A percentile compares a stretch with the other conserved stretches of the same genome.
Conservation (phyloP, 2,329 filamentous ascomycete genomes). For the Fusarium keratoplasticum region DNA sequence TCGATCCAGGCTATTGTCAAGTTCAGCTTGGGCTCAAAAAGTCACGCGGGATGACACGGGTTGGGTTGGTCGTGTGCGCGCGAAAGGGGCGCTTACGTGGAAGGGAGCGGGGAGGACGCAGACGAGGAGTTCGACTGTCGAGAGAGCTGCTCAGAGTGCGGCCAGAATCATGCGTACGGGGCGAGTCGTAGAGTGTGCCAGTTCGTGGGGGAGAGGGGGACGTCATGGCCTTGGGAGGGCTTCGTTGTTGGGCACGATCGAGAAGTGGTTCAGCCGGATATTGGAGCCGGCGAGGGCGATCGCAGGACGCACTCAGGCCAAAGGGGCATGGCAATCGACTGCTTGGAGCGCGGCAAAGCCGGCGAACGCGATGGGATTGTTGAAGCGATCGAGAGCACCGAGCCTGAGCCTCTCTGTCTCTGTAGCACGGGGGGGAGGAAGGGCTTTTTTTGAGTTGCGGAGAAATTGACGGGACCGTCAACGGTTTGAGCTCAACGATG, state of each 20-base stretch:
- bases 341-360: slow-evolving; percentile 33
- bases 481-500: slow-evolving; percentile 8
- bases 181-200: slow-evolving; percentile 38
- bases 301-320: slow-evolving; percentile 35
- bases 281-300: slow-evolving; percentile 39
- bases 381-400: not conserved
- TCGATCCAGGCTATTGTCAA: slow-evolving; percentile 58
- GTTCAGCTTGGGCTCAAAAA: slow-evolving; percentile 12
- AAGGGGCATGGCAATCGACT: slow-evolving; percentile 41
- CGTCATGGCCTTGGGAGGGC: slow-evolving; percentile 39
- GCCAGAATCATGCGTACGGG: slow-evolving; percentile 34
- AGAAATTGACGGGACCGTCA: not conserved
- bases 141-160: slow-evolving; percentile 37
- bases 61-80: not conserved
- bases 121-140: slow-evolving; percentile 29
- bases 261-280: slow-evolving; percentile 30
- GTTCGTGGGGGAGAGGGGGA: slow-evolving; percentile 43
- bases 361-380: slow-evolving; percentile 25
- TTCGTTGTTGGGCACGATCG: slow-evolving; percentile 14
- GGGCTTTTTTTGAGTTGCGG: not conserved
- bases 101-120: slow-evolving; percentile 42
- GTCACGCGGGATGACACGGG: not conserved
- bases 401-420: not conserved
- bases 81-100: slow-evolving; percentile 38
- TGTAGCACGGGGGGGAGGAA: not conserved